A percentile compares a stretch with the other conserved stretches of the same genome.
phyloP scores from a whole-genome alignment of 495 filamentous ascomycete species.

The Copromyces sp. region DNA sequence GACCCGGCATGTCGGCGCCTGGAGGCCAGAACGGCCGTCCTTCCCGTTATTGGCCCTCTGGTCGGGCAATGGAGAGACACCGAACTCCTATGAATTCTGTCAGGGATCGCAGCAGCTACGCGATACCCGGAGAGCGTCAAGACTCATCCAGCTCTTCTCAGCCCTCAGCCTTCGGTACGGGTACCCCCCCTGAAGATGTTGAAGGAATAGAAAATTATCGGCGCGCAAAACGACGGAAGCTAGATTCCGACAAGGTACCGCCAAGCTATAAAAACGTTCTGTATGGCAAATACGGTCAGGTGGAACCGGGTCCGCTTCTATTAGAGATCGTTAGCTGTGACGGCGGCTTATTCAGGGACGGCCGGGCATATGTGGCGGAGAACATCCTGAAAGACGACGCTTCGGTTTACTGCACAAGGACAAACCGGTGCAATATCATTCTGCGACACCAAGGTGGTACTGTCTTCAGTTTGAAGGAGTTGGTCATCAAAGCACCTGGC shows the following conservation, averaged over 20 bases:
- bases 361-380: slow-evolving; percentile 55
- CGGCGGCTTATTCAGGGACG: slow-evolving; percentile 62
- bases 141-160: not conserved
- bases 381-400: slow-evolving; percentile 75
- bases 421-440: slow-evolving; percentile 72
- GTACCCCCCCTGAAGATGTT: slow-evolving; percentile 13
- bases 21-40: slow-evolving; percentile 11
- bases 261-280: slow-evolving; percentile 49
- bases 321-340: slow-evolving; percentile 89
- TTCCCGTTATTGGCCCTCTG: slow-evolving; percentile 22
- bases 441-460: slow-evolving; percentile 67
- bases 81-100: slow-evolving; percentile 2
- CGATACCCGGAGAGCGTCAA: slow-evolving; percentile 9
- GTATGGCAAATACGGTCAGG: slow-evolving; percentile 76
- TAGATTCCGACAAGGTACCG: slow-evolving; percentile 50
- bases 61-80: slow-evolving; percentile 22
- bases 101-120: not conserved
- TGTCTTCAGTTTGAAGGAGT: slow-evolving; percentile 69
- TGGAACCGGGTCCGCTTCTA: slow-evolving; percentile 63
- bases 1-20: slow-evolving; percentile 18
- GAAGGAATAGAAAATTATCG: slow-evolving; percentile 16
- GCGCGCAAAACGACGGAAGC: slow-evolving; percentile 61
- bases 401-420: slow-evolving; percentile 83
- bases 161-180: not conserved
- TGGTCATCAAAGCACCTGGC: slow-evolving; percentile 80